phyloP scores from a whole-genome alignment of 2,329 filamentous ascomycete genomes.

The Xylariaceae sp. region DNA sequence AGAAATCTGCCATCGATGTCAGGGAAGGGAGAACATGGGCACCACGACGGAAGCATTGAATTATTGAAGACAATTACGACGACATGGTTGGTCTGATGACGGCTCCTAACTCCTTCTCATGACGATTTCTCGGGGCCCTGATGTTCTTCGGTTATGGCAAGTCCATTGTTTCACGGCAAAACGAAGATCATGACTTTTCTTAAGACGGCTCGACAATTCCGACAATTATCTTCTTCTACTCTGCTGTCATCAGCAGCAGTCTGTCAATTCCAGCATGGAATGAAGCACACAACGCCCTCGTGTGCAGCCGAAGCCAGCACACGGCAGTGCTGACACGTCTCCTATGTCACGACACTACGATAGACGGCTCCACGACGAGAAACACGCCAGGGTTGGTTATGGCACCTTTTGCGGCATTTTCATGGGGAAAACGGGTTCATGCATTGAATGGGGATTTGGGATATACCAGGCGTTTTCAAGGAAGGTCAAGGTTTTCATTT shows the following conservation, averaged over 20 bases:
- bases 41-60: conserved; percentile 18
- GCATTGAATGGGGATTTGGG: conserved; percentile 13
- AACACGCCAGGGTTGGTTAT: conserved; percentile 4
- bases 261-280: neutral
- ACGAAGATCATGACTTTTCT: conserved; percentile 12
- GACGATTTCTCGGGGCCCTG: neutral
- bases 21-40: conserved; percentile 17
- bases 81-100: conserved; percentile 10
- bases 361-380: conserved; percentile 6
- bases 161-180: conserved; percentile 1
- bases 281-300: neutral
- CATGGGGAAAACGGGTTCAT: conserved; percentile 7
- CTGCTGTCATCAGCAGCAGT: conserved; percentile 5
- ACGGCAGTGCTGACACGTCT: neutral
- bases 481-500: conserved; percentile 1
- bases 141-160: neutral
- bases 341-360: conserved; percentile 10
- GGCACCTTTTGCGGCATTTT: conserved; percentile 14
- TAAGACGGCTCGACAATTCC: conserved; percentile 8
- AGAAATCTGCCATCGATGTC: neutral
- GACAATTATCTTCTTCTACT: neutral
- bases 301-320: too few relatives aligned
- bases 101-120: conserved; percentile 1
- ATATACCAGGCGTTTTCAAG: conserved; percentile 21
- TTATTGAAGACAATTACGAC: conserved; percentile 27